Evolutionary conservation across 345 rosid genomes (phyloP).

Genomic region (Adansonia digitata): DNA sequence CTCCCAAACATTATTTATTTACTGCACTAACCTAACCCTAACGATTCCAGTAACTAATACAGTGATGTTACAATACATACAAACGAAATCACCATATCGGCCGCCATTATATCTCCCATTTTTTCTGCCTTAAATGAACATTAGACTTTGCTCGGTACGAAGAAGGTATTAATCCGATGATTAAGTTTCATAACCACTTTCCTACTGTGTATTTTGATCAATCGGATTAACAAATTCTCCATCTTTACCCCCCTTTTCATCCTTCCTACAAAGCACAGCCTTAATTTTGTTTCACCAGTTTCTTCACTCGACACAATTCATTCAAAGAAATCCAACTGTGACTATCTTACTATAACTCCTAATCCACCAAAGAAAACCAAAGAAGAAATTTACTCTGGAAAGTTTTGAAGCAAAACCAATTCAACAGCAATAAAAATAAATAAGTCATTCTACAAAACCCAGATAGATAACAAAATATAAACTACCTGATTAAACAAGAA

Average conservation of each 20-base stretch:
- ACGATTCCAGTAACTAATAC: background rate
- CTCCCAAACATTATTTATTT: background rate
- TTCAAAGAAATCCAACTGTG: background rate
- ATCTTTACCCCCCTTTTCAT: background rate
- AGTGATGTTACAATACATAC: background rate
- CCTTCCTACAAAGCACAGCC: background rate
- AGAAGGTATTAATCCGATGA: background rate
- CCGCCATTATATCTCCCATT: background rate
- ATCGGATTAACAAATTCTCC: background rate
- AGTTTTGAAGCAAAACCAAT: background rate
- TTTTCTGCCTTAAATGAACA: background rate
- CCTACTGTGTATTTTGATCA: background rate
- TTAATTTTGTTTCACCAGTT: background rate
- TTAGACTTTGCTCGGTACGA: background rate
- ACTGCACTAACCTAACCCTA: background rate
- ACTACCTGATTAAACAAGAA: background rate
- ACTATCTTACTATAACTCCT: background rate
- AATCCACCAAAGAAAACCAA: background rate
- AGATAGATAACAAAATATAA: background rate
- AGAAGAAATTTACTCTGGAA: background rate
- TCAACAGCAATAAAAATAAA: background rate
- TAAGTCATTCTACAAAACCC: background rate
- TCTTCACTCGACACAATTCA: background rate
- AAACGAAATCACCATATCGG: background rate
- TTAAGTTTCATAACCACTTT: background rate